Conservation (phyloP, 2,329 filamentous ascomycete species). For the Penicillium sp. region DNA sequence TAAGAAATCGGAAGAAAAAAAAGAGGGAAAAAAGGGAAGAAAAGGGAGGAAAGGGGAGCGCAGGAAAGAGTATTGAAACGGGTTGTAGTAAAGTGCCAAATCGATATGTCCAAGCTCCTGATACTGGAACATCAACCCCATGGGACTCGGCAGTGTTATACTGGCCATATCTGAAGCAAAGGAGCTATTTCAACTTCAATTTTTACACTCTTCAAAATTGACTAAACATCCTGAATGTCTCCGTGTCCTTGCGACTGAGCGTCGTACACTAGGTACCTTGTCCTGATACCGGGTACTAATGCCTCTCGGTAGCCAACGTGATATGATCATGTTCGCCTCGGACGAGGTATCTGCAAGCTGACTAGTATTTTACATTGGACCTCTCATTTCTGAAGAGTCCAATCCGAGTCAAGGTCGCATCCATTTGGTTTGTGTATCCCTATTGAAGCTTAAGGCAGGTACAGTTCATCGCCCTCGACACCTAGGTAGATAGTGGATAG, state of each 20-base stretch:
- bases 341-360: background rate
- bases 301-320: background rate
- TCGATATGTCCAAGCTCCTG: constrained; percentile 6
- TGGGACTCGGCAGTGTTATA: too few species aligned
- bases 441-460: background rate
- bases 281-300: background rate
- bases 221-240: background rate
- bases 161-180: too few species aligned
- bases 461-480: background rate
- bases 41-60: constrained; percentile 27
- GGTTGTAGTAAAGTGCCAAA: background rate
- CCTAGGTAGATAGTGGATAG: background rate
- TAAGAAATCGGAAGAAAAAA: constrained; percentile 13
- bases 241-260: background rate
- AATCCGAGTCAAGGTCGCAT: background rate
- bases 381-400: background rate
- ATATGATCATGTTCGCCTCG: background rate
- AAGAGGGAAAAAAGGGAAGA: constrained; percentile 23
- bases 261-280: background rate
- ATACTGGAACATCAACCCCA: background rate
- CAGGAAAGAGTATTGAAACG: constrained; percentile 16
- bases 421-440: background rate
- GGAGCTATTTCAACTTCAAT: background rate
- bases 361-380: background rate
- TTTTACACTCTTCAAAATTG: background rate